These are phyloP conservation scores for Oxyria digyna DNA, from an alignment of 148 eudicot genomes.

Conservation along the genomic window DNA sequence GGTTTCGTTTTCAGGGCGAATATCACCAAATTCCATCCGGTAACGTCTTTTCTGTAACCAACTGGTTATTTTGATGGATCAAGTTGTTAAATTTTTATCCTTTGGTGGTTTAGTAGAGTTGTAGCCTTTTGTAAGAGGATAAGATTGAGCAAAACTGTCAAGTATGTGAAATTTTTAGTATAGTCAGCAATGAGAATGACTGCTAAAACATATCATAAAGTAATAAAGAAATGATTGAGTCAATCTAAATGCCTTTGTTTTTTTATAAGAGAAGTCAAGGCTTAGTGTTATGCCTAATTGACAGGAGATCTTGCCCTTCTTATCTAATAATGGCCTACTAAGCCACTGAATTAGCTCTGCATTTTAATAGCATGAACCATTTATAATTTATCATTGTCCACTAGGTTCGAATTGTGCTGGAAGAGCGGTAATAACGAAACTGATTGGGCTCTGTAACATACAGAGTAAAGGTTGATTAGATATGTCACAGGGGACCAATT, in stretches of 20 bases:
- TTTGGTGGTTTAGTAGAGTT: background rate
- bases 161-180: background rate
- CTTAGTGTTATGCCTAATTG: background rate
- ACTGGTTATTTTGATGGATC: background rate
- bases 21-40: background rate
- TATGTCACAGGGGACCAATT: background rate
- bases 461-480: background rate
- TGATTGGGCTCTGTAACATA: background rate
- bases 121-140: background rate
- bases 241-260: background rate
- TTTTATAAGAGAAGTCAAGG: background rate
- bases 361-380: background rate
- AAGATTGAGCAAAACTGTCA: background rate
- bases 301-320: background rate
- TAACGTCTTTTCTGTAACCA: conserved; percentile 1
- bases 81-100: background rate
- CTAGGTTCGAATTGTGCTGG: background rate
- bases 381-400: background rate
- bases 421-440: background rate
- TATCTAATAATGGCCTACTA: background rate
- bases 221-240: background rate
- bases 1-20: background rate
- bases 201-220: background rate
- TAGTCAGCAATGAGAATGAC: background rate
- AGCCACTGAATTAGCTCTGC: background rate